Percentiles rank a stretch among this genome's conserved stretches.
These are phyloP conservation scores for Thielaviopsis musarum DNA, from an alignment of 2,329 filamentous ascomycete species.

Conservation along the genomic window DNA sequence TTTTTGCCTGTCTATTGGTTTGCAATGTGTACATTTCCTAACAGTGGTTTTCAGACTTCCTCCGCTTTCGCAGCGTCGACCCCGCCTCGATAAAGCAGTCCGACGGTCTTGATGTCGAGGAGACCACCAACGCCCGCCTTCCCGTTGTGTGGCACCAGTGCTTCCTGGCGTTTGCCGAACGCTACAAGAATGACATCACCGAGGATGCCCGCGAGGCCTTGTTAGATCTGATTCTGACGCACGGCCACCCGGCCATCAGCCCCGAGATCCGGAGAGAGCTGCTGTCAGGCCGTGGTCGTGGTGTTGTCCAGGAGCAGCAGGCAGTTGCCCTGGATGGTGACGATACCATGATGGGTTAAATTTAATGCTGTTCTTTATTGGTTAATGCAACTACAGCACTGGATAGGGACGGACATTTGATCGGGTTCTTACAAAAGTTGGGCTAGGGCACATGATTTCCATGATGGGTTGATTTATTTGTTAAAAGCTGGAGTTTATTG, in stretches of 20 bases:
- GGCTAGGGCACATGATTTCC: constrained; percentile 11
- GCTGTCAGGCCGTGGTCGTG: constrained; percentile 71
- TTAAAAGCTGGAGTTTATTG: constrained; percentile 11
- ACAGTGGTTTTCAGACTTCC: constrained; percentile 44
- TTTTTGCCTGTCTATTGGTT: not conserved
- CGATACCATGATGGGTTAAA: constrained; percentile 61
- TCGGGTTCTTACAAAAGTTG: constrained; percentile 7
- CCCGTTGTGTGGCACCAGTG: constrained; percentile 96
- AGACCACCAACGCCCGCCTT: constrained; percentile 41
- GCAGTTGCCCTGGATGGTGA: constrained; percentile 51
- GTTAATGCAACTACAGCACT: not conserved
- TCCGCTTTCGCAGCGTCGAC: constrained; percentile 65
- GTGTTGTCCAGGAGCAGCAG: constrained; percentile 35
- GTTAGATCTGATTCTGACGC: constrained; percentile 66
- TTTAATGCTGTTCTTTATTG: not conserved
- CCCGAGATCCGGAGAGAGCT: constrained; percentile 83
- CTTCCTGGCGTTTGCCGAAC: constrained; percentile 76
- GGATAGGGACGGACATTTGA: not conserved
- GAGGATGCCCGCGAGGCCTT: constrained; percentile 87
- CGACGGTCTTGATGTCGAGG: constrained; percentile 36
- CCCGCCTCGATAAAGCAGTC: constrained; percentile 35
- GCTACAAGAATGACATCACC: constrained; percentile 90
- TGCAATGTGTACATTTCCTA: not conserved
- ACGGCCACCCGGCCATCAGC: constrained; percentile 76
- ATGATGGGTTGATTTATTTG: constrained; percentile 11